These are phyloP conservation scores for Leucocoprinus birnbaumii DNA, from an alignment of 768 basidiomycete species.

Conservation along the genomic window DNA sequence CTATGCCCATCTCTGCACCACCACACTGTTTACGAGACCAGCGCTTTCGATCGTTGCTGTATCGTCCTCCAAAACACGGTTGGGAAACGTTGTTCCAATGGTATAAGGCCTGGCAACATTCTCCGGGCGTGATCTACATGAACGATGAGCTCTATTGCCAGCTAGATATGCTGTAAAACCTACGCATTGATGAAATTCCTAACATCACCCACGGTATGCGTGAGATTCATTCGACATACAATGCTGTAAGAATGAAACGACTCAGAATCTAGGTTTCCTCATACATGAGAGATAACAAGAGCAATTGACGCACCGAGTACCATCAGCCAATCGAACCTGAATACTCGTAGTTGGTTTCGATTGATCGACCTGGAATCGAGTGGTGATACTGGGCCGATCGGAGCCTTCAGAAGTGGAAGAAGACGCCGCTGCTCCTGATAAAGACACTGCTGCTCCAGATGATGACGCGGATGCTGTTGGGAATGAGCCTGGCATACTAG, in stretches of 20 bases:
- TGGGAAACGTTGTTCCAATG: constrained; percentile 89
- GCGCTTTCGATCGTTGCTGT: constrained; percentile 67
- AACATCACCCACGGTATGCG: constrained; percentile 85
- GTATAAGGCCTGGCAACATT: constrained; percentile 61
- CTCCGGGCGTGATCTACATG: constrained; percentile 65
- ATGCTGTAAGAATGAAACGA: constrained; percentile 41
- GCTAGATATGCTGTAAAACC: constrained; percentile 27
- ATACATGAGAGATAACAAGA: too few relatives aligned
- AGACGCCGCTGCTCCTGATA: too few relatives aligned
- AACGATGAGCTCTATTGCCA: neutral
- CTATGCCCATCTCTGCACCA: constrained; percentile 77
- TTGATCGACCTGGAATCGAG: constrained; percentile 81
- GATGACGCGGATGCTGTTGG: constrained; percentile 26
- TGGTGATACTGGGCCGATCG: constrained; percentile 36
- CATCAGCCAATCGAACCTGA: constrained; percentile 89
- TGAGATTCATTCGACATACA: constrained; percentile 84
- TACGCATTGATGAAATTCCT: constrained; percentile 89
- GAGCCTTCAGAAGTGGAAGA: constrained; percentile 15
- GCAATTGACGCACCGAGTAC: constrained; percentile 77
- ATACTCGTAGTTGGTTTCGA: constrained; percentile 81
- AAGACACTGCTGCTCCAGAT: too few relatives aligned
- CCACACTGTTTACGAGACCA: constrained; percentile 74
- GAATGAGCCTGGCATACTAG: constrained; percentile 61
- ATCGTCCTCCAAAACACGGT: constrained; percentile 63
- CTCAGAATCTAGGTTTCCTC: neutral